Conservation (phyloP, 768 basidiomycete species). For the Trametes cubensis region DNA sequence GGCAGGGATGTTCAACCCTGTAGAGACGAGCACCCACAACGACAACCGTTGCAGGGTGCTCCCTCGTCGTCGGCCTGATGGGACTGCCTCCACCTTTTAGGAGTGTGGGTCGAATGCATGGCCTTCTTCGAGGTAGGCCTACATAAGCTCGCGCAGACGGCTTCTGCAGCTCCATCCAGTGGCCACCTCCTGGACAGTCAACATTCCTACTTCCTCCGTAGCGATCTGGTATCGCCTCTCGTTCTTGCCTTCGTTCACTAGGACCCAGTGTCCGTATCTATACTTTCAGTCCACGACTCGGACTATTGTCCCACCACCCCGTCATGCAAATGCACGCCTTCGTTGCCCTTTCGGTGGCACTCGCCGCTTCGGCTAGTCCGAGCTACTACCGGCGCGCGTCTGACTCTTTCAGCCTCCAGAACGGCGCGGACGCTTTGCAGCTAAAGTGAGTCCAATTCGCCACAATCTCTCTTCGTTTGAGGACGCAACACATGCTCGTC, state of each 20-base stretch:
- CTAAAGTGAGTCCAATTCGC: slow-evolving; percentile 26
- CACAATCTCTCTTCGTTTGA: too few species aligned
- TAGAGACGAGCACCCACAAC: too few species aligned
- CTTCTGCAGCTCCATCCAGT: background rate
- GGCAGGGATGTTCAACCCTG: too few species aligned
- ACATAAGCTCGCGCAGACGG: background rate
- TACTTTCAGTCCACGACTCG: background rate
- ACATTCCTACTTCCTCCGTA: background rate
- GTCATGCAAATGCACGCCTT: slow-evolving; percentile 44
- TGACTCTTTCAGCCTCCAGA: slow-evolving; percentile 23
- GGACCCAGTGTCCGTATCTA: slow-evolving; percentile 10
- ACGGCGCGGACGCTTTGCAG: slow-evolving; percentile 33
- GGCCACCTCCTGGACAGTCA: background rate
- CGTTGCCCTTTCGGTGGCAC: slow-evolving; percentile 32
- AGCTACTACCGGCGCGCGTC: slow-evolving; percentile 16
- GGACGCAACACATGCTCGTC: too few species aligned
- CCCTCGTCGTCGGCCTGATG: too few species aligned
- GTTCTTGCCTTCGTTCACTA: slow-evolving; percentile 1
- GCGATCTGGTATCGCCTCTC: slow-evolving; percentile 19
- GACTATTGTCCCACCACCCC: background rate
- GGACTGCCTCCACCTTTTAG: too few species aligned
- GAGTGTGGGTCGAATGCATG: too few species aligned
- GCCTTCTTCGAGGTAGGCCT: background rate
- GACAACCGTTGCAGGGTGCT: too few species aligned
- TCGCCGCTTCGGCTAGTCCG: slow-evolving; percentile 33